Percentiles rank a stretch among this genome's conserved stretches.
Evolutionary conservation across 1,284 basidiomycete species (phyloP).

Genomic region (Ustilago hordei): DNA sequence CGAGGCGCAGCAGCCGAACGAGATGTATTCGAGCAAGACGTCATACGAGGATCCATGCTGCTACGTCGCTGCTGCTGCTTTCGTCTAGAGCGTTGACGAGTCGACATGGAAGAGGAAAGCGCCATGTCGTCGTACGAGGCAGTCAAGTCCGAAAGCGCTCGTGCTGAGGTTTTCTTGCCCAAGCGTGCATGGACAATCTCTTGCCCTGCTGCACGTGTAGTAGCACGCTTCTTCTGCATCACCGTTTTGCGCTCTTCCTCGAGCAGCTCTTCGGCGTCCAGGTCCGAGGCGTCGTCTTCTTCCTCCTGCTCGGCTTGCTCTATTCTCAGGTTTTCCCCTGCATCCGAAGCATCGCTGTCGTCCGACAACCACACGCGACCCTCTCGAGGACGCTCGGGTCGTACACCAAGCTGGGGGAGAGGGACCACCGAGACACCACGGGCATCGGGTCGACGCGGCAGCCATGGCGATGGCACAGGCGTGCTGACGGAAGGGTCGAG

Average conservation of each 20-base stretch:
- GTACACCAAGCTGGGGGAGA: conserved; percentile 62
- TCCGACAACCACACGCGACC: conserved; percentile 63
- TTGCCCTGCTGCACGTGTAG: conserved; percentile 64
- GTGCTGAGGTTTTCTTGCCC: conserved; percentile 36
- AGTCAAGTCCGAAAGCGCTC: conserved; percentile 37
- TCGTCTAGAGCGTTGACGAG: conserved; percentile 12
- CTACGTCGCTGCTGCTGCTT: conserved; percentile 9
- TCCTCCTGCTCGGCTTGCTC: conserved; percentile 57
- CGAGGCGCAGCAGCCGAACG: conserved; percentile 27
- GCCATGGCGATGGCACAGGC: conserved; percentile 56
- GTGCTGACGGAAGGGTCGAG: conserved; percentile 59
- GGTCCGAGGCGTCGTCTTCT: conserved; percentile 31
- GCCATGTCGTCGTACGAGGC: conserved; percentile 48
- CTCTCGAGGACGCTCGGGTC: conserved; percentile 63
- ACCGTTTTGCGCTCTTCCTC: conserved; percentile 60
- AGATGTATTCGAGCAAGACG: conserved; percentile 9
- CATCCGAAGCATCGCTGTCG: conserved; percentile 47
- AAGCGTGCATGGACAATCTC: conserved; percentile 61
- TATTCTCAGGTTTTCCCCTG: conserved; percentile 17
- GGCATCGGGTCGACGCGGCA: conserved; percentile 66
- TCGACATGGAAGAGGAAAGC: conserved; percentile 12
- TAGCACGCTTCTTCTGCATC: conserved; percentile 65
- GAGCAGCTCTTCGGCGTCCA: conserved; percentile 60
- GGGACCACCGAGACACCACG: conserved; percentile 63
- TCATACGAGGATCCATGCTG: conserved; percentile 27